These are phyloP conservation scores for Fragaria ananassa DNA, from an alignment of 306 rosid genomes.

Conservation along the genomic window DNA sequence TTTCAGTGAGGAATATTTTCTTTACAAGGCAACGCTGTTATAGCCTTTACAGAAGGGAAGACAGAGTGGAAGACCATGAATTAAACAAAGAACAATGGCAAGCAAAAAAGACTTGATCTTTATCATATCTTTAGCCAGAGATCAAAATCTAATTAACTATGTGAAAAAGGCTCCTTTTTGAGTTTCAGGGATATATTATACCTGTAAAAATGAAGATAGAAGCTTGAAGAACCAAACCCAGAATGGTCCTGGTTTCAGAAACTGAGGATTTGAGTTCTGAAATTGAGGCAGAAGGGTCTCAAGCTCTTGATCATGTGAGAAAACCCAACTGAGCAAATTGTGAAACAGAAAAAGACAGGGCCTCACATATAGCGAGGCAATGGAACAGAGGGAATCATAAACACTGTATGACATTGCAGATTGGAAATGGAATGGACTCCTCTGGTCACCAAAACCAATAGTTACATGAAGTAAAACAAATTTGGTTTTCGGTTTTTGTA, in stretches of 20 bases:
- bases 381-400: conserved; percentile 3
- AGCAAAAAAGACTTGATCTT: conserved; percentile 20
- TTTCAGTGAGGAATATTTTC: conserved; percentile 29
- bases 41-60: conserved; percentile 44
- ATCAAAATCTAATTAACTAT: conserved; percentile 29
- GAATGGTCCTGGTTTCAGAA: not conserved
- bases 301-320: not conserved
- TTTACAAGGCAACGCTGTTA: conserved; percentile 23
- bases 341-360: conserved; percentile 14
- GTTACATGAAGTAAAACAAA: not conserved
- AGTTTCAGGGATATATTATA: not conserved
- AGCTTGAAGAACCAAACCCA: conserved; percentile 1
- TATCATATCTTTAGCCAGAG: conserved; percentile 13
- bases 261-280: not conserved
- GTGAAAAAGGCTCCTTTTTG: conserved; percentile 26
- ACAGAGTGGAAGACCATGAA: conserved; percentile 22
- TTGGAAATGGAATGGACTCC: conserved; percentile 16
- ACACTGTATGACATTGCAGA: conserved; percentile 33
- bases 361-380: conserved; percentile 12
- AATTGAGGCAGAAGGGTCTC: not conserved
- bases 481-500: not conserved
- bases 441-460: not conserved
- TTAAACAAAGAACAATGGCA: conserved; percentile 20
- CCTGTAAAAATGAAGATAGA: not conserved
- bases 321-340: not conserved